Evolutionary conservation across 2,329 filamentous ascomycete genomes (phyloP), one percentile per base, ranked within the genome.

Genomic region (Penicillium paneum): DNA sequence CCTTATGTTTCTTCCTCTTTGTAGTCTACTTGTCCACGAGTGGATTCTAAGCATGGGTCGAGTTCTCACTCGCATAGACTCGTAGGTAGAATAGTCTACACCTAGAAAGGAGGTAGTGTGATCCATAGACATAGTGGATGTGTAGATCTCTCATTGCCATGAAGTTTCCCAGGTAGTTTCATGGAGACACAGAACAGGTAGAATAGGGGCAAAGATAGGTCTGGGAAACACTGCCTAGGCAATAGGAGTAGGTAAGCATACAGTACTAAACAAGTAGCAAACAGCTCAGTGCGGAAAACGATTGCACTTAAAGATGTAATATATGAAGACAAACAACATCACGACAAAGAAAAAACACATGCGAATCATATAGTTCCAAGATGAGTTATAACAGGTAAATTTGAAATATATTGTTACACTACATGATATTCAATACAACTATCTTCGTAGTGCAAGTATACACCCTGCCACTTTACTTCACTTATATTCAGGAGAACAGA

Each of bases 1-100:
- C 46, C 38, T 54, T 44, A 54, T 44, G 52, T 12, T 31, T 19
- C 52, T 40, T 31, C n/a, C 36, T 50, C n/a, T 13, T 32, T 13
- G 52, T 54, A 54, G 34, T 8, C 19, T 42, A 12, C 17, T 31
- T 28, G 39, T 12, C 8, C 15, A 10, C 13, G 11, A 5, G 24
- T 42, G 36, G 36, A 50, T 28, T 8, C 7, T n/a, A 34, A 39
- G 13, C 38, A 54, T 39, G 3, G 32, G 31, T 35, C 10, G 17
- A 19, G 29, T 28, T 24, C n/a, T 26, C 10, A 48, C 17, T 12
- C 8, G 34, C 35, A 43, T n/a, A 15, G 17, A 48, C 1, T 21
- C 1, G 29, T 44, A 32, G 5, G 13, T 21, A 19, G 17, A 17
- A 8, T 8, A 10, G 21, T n/a, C 3, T 44, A 15, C 2, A 3